phyloP scores from a whole-genome alignment of 371 early-diverging fungal species.

The Mucor velutinosus region DNA sequence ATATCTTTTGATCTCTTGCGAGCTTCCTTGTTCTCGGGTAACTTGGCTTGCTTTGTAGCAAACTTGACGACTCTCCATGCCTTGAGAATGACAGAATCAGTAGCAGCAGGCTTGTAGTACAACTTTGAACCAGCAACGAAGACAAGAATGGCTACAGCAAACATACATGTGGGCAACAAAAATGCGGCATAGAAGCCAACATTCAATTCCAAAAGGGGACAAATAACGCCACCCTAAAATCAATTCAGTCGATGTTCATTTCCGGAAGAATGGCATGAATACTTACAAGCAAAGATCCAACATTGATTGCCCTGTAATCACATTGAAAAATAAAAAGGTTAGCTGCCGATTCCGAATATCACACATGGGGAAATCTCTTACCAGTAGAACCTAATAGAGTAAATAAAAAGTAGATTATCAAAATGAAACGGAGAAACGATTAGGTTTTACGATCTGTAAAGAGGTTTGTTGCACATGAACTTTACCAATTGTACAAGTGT shows the following conservation, averaged over 20 bases:
- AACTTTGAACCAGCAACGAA: conserved; percentile 59
- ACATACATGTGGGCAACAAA: conserved; percentile 66
- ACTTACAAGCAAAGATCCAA: conserved; percentile 48
- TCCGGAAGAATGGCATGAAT: no score
- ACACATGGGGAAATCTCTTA: no score
- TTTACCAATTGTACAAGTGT: conserved; percentile 62
- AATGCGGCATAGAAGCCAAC: conserved; percentile 56
- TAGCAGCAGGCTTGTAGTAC: conserved; percentile 61
- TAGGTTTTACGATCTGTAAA: not conserved
- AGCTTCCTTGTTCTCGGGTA: conserved; percentile 41
- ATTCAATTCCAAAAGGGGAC: conserved; percentile 53
- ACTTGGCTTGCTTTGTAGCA: conserved; percentile 40
- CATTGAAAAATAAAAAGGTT: no score
- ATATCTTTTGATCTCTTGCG: conserved; percentile 26
- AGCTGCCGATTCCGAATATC: no score
- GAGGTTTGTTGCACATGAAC: not conserved
- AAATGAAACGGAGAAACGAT: conserved; percentile 11
- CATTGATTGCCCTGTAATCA: conserved; percentile 61
- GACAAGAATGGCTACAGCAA: conserved; percentile 58
- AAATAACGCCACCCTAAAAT: conserved; percentile 59
- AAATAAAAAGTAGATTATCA: conserved; percentile 12
- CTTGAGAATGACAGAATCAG: conserved; percentile 60
- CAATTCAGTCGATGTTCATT: no score
- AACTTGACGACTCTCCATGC: conserved; percentile 49
- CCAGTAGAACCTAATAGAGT: conserved; percentile 67